These are phyloP conservation scores for Hypomyces rosellus DNA, from an alignment of 2,329 filamentous ascomycete species.

Conservation along the genomic window DNA sequence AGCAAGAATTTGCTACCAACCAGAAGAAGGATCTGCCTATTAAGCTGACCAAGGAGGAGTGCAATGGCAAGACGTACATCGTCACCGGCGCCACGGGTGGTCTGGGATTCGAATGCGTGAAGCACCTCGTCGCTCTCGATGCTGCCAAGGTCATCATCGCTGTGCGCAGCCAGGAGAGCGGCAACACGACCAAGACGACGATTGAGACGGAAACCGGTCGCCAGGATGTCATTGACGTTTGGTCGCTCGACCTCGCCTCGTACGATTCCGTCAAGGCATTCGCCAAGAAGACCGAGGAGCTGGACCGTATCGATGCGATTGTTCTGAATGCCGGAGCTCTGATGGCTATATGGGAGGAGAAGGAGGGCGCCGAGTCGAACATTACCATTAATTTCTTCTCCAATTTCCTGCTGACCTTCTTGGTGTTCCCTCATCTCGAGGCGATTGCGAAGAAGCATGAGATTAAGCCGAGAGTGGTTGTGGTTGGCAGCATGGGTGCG, in stretches of 20 bases:
- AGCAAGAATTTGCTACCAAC: neutral
- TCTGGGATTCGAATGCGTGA: conserved; percentile 36
- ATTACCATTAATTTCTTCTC: conserved; percentile 42
- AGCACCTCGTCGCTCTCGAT: conserved; percentile 33
- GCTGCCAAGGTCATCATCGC: conserved; percentile 38
- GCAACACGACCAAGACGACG: conserved; percentile 32
- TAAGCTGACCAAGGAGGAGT: neutral
- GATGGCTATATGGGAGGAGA: conserved; percentile 13
- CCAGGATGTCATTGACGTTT: conserved; percentile 32
- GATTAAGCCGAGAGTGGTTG: conserved; percentile 28
- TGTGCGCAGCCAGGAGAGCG: conserved; percentile 33
- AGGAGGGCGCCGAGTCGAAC: conserved; percentile 36
- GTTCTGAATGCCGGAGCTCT: conserved; percentile 34
- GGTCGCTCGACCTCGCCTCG: conserved; percentile 36
- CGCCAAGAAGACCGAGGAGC: conserved; percentile 18
- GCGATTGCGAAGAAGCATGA: conserved; percentile 28
- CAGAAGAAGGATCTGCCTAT: conserved; percentile 5
- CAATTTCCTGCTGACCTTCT: conserved; percentile 38
- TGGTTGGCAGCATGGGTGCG: conserved; percentile 21
- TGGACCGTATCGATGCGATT: conserved; percentile 37
- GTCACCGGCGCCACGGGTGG: conserved; percentile 38
- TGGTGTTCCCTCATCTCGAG: conserved; percentile 37
- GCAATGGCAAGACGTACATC: conserved; percentile 19
- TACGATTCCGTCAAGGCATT: conserved; percentile 34
- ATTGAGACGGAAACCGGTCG: conserved; percentile 26